Base-by-base conservation (phyloP, 306 rosid species). In the Abrus precatorius region DNA sequence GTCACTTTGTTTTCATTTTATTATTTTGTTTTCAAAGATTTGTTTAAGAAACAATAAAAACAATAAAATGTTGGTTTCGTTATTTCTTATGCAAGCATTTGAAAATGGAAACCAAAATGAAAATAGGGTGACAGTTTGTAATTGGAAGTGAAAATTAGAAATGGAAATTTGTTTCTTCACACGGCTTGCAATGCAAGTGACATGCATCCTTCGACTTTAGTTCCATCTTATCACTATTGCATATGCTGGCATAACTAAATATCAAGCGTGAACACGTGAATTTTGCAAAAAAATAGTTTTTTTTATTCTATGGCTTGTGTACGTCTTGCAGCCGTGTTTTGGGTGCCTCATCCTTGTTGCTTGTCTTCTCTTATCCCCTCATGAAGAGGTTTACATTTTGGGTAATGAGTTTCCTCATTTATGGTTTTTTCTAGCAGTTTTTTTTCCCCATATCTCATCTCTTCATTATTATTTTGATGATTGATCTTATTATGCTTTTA, bases 311-410 rank as follows among this genome's bases (percentile, higher is more conserved):
- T 73, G 69, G 49, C 61, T 80, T 44, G 45, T 14, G 59, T 47
- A 64, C 84, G 32, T 84, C 60, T 81, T 36, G 81, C 90, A 93
- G 99, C 80, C 89, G 89, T 34, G 55, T 91, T 82, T 85, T 95
- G 85, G 99, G 99, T 10, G 95, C 99, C 54, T 93, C 97, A 38
- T 91, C 95, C 60, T 90, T 95, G 92, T 84, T 95, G 74, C 92
- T 93, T 33, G 97, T 95, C 78, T 92, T 95, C 81, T 85, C 97
- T 74, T 95, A 95, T 84, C 99, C 99, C n/a, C 92, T 93, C 63
- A 91, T 92, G 97, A 95, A 95, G 91, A 91, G 99, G 85, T 85
- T 91, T 14, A 95, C 97, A 54, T 92, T 84, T 88, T 95, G 97
- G 99, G 99, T 90, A 90, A 86, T 65, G 53, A 74, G 45, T 69